phyloP scores from a whole-genome alignment of 441 rosid species.

The Syzygium syzygioides region DNA sequence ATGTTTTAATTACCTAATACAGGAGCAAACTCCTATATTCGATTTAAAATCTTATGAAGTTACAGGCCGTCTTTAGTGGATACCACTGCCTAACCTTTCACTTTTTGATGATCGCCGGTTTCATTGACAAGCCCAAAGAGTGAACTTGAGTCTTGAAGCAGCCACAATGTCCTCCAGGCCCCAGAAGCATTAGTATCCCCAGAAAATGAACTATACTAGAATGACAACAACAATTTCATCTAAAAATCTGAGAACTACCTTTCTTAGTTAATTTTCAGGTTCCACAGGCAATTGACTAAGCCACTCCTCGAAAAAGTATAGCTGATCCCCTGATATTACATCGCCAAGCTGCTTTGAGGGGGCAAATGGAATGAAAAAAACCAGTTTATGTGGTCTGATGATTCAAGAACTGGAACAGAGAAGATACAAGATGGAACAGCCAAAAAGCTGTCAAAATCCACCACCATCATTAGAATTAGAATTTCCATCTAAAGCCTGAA shows the following conservation, averaged over 20 bases:
- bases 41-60: neutral
- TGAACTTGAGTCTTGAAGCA: neutral
- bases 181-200: neutral
- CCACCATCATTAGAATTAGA: neutral
- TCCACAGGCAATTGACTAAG: neutral
- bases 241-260: neutral
- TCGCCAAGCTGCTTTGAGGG: neutral
- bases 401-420: neutral
- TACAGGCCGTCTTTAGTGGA: neutral
- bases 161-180: neutral
- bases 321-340: neutral
- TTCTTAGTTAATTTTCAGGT: neutral
- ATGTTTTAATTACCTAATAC: neutral
- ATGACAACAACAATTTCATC: neutral
- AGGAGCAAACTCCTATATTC: neutral
- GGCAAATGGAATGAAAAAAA: neutral
- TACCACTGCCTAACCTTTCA: neutral
- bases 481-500: neutral
- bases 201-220: neutral
- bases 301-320: neutral
- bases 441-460: neutral
- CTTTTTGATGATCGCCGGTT: neutral
- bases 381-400: neutral
- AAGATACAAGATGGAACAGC: neutral
- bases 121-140: neutral